These are phyloP conservation scores for Pseudogymnoascus sp. DNA, from an alignment of 2,329 filamentous ascomycete species.

Conservation along the genomic window DNA sequence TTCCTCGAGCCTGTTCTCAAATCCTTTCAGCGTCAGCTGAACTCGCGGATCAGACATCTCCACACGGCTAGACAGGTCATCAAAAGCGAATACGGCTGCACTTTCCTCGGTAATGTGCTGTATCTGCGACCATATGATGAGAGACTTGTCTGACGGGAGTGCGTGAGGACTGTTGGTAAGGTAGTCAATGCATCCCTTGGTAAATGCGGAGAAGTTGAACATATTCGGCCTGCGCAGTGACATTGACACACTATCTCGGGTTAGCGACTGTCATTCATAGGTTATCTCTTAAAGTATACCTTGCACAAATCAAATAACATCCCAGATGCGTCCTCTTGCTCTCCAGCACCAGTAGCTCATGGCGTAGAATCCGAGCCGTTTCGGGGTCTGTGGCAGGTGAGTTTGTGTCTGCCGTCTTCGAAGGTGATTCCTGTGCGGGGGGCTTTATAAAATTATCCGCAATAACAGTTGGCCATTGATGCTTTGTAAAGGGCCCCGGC, in stretches of 20 bases:
- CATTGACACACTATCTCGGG: constrained; percentile 28
- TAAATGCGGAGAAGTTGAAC: constrained; percentile 31
- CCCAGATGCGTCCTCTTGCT: constrained; percentile 30
- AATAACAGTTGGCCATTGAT: not conserved
- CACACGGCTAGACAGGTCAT: constrained; percentile 26
- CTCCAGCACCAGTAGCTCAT: constrained; percentile 22
- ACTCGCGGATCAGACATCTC: constrained; percentile 43
- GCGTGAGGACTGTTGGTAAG: constrained; percentile 28
- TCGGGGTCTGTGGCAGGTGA: not conserved
- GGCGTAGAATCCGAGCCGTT: not conserved
- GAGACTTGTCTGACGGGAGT: constrained; percentile 25
- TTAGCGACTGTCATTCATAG: constrained; percentile 9
- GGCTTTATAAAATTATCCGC: not conserved
- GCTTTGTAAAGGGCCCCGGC: not conserved
- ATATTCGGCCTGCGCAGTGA: constrained; percentile 34
- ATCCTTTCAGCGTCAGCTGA: constrained; percentile 40
- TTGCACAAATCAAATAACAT: constrained; percentile 28
- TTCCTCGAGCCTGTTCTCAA: constrained; percentile 39
- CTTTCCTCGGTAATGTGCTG: constrained; percentile 44
- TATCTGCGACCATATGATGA: constrained; percentile 32
- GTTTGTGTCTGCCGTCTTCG: not conserved
- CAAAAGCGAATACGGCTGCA: constrained; percentile 42
- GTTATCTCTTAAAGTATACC: constrained; percentile 15
- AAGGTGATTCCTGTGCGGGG: not conserved
- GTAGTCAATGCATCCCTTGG: constrained; percentile 32